phyloP scores from a whole-genome alignment of 495 filamentous ascomycete genomes.

The Acidomyces sp. region DNA sequence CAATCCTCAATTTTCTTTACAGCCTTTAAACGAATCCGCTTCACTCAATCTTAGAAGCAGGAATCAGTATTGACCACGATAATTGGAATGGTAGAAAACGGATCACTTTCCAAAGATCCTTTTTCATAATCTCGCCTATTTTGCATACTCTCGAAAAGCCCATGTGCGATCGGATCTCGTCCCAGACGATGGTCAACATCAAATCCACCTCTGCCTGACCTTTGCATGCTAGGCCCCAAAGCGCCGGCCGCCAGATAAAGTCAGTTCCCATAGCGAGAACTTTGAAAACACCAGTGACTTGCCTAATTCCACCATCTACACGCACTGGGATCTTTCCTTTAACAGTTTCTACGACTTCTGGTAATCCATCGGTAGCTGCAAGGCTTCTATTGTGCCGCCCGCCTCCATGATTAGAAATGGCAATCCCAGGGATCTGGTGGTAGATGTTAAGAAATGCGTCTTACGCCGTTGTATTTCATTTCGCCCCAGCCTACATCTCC shows the following conservation, averaged over 20 bases:
- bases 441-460: conserved; percentile 29
- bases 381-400: conserved; percentile 32
- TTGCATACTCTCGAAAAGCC: conserved; percentile 22
- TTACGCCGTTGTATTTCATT: conserved; percentile 30
- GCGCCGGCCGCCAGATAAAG: conserved; percentile 23
- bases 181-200: conserved; percentile 20
- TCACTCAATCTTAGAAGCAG: conserved; percentile 12
- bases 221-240: conserved; percentile 26
- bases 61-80: not conserved
- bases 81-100: not conserved
- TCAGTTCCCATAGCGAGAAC: conserved; percentile 25
- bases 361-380: conserved; percentile 23
- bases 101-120: conserved; percentile 20
- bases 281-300: conserved; percentile 26
- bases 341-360: conserved; percentile 25
- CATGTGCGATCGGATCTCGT: conserved; percentile 23
- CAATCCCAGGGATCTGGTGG: conserved; percentile 26
- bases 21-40: conserved; percentile 16
- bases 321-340: conserved; percentile 21
- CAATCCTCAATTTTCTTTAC: conserved; percentile 1
- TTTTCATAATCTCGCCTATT: conserved; percentile 20
- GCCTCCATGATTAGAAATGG: conserved; percentile 40
- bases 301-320: conserved; percentile 23
- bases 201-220: conserved; percentile 25
- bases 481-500: conserved; percentile 29